Conservation (phyloP, 352 stramenopile species). For the Phytophthora sp. region DNA sequence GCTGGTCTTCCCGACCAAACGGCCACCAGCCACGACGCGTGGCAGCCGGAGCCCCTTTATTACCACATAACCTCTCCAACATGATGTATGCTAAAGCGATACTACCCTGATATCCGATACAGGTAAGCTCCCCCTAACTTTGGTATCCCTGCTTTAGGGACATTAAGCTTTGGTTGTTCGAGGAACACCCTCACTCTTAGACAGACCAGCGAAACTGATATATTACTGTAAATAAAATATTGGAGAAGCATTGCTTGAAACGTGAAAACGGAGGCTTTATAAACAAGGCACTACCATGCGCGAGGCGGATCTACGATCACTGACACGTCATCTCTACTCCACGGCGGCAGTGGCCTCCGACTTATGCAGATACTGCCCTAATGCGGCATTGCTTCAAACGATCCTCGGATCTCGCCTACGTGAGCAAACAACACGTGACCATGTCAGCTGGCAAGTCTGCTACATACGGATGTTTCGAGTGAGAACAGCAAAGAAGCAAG, state of each 20-base stretch:
- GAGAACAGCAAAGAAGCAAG: too few species aligned
- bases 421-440: neutral
- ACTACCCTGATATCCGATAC: too few species aligned
- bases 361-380: neutral
- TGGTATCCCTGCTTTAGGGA: neutral
- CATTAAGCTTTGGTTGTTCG: too few species aligned
- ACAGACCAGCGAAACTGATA: neutral
- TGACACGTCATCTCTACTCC: neutral
- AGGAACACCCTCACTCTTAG: neutral
- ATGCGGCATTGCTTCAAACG: neutral
- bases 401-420: neutral
- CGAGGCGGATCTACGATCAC: neutral
- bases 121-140: neutral
- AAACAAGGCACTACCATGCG: too few species aligned
- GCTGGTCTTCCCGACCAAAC: too few species aligned
- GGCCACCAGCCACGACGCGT: too few species aligned
- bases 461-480: too few species aligned
- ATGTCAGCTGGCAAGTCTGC: neutral
- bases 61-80: too few species aligned
- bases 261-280: neutral
- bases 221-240: neutral
- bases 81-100: too few species aligned
- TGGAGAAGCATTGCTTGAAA: constrained; percentile 1
- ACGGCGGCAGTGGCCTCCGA: neutral
- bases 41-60: too few species aligned